Evolutionary conservation across 176 grass and related monocot genomes (phyloP).

Genomic region (Oryza meyeriana): DNA sequence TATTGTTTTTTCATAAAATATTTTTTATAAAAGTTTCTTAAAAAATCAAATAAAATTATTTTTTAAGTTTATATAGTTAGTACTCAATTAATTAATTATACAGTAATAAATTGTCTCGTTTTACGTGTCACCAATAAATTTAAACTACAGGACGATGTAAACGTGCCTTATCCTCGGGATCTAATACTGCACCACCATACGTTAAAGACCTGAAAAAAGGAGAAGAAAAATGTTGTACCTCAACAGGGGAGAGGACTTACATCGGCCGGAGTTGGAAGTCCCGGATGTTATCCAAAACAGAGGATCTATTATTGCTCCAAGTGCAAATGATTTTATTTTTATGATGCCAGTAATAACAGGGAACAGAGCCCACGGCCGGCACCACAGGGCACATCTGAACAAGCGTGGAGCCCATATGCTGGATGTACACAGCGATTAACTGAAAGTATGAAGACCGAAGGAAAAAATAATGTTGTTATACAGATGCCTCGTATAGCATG

Average conservation of each 20-base stretch:
- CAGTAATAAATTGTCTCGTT: too few relatives aligned
- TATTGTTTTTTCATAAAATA: too few relatives aligned
- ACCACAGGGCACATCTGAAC: not conserved
- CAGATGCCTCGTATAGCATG: not conserved
- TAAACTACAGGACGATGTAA: too few relatives aligned
- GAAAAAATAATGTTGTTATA: not conserved
- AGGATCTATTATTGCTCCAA: not conserved
- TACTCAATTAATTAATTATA: too few relatives aligned
- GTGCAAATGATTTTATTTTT: not conserved
- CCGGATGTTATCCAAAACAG: too few relatives aligned
- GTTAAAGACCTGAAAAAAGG: not conserved
- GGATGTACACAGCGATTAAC: not conserved
- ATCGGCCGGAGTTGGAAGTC: too few relatives aligned
- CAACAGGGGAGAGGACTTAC: not conserved
- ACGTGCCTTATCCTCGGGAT: not conserved
- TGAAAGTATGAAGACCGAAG: not conserved
- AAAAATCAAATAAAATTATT: too few relatives aligned
- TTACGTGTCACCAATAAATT: too few relatives aligned
- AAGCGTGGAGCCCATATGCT: not conserved
- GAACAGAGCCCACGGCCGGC: not conserved
- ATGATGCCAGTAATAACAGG: not conserved
- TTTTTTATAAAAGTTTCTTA: too few relatives aligned
- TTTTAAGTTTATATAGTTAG: too few relatives aligned
- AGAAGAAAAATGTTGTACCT: not conserved
- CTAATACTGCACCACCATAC: not conserved